Conservation (phyloP, 805 yeast species). For the Yarrowia sp. region DNA sequence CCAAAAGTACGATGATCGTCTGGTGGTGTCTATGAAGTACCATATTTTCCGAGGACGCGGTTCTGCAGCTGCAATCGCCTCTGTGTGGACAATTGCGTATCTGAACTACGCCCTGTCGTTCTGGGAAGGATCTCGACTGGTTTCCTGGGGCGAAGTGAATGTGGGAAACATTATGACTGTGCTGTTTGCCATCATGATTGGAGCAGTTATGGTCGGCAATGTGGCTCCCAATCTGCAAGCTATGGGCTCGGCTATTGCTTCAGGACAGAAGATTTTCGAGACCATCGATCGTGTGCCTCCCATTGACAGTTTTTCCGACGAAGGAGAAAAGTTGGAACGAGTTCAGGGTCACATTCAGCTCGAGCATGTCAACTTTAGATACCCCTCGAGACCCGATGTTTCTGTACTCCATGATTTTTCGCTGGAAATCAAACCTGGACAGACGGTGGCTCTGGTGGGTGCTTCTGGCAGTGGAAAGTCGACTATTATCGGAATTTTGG, state of each 20-base stretch:
- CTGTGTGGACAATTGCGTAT: conserved; percentile 51
- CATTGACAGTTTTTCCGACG: conserved; percentile 49
- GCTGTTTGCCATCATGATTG: conserved; percentile 53
- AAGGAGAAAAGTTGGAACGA: conserved; percentile 49
- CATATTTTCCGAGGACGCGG: conserved; percentile 47
- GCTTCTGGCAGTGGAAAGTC: conserved; percentile 97
- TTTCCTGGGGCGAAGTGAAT: conserved; percentile 47
- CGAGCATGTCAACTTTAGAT: conserved; percentile 86
- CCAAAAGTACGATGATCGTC: conserved; percentile 47
- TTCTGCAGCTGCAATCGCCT: conserved; percentile 50
- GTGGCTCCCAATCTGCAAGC: conserved; percentile 53
- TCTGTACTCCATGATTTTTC: conserved; percentile 79
- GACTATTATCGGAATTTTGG: conserved; percentile 81
- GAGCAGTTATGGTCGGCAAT: conserved; percentile 54
- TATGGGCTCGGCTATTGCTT: conserved; percentile 53
- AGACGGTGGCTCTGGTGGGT: conserved; percentile 93
- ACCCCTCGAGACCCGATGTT: conserved; percentile 77
- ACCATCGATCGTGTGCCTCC: conserved; percentile 54
- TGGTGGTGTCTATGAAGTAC: conserved; percentile 46
- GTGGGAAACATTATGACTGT: conserved; percentile 52
- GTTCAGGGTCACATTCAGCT: conserved; percentile 72
- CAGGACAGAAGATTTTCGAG: conserved; percentile 53
- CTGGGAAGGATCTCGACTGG: conserved; percentile 55
- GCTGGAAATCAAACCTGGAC: conserved; percentile 83
- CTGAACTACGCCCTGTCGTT: conserved; percentile 53